Evolutionary conservation across 139 green algal genomes (phyloP).

Genomic region (Micractinium sp.): DNA sequence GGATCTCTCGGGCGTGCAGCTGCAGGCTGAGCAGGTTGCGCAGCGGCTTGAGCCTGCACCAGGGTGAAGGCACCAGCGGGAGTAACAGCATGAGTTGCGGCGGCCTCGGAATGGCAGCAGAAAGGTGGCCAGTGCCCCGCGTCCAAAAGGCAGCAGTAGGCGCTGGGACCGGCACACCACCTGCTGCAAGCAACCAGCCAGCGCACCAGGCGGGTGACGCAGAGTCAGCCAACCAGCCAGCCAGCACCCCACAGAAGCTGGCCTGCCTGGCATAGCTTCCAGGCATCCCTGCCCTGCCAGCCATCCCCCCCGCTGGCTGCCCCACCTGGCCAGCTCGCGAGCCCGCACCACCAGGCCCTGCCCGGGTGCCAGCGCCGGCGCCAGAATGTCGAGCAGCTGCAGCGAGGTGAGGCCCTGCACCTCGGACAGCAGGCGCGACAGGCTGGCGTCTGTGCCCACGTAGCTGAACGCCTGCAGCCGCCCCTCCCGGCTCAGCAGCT

Average conservation of each 20-base stretch:
- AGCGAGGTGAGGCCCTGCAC: conserved; percentile 24
- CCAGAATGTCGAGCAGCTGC: conserved; percentile 31
- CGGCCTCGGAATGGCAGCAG: not conserved
- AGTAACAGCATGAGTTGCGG: not conserved
- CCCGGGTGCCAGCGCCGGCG: conserved; percentile 6
- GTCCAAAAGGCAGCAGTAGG: no score
- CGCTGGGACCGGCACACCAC: not conserved
- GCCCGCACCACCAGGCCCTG: conserved; percentile 16
- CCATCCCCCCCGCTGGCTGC: no score
- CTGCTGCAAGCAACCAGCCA: no score
- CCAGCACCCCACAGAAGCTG: no score
- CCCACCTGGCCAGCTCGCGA: conserved; percentile 16
- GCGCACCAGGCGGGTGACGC: no score
- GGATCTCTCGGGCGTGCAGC: conserved; percentile 31
- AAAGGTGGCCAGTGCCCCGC: no score
- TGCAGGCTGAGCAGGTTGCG: conserved; percentile 37
- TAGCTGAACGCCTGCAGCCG: conserved; percentile 25
- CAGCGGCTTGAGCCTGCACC: conserved; percentile 35
- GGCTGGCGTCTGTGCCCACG: not conserved
- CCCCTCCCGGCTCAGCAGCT: conserved; percentile 25
- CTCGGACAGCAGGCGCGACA: conserved; percentile 15
- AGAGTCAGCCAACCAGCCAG: no score
- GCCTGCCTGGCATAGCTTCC: no score
- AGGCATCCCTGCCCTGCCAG: no score
- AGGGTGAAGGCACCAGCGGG: not conserved